Percentiles rank a stretch among this genome's conserved stretches.
phyloP scores from a whole-genome alignment of 2,329 filamentous ascomycete genomes.

The Salinomyces thailandicus region DNA sequence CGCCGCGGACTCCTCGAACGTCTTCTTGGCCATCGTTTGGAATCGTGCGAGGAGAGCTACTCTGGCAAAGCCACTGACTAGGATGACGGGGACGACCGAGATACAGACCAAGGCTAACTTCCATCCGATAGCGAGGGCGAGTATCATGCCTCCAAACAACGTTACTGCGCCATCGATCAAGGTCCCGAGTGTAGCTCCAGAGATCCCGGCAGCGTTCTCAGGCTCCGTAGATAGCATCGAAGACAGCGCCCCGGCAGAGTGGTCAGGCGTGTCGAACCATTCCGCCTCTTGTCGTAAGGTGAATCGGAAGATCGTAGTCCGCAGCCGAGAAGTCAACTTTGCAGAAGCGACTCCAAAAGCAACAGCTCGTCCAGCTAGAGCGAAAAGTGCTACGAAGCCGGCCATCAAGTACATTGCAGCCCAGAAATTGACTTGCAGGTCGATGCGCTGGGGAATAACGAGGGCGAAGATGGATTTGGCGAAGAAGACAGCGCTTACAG shows the following conservation, averaged over 20 bases:
- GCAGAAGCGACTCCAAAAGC: background rate
- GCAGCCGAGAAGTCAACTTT: background rate
- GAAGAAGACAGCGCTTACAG: background rate
- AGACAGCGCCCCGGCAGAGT: slow-evolving; percentile 33
- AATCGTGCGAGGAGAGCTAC: background rate
- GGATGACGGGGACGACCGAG: slow-evolving; percentile 36
- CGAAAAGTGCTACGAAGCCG: background rate
- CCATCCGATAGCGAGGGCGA: slow-evolving; percentile 40
- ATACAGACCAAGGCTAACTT: slow-evolving; percentile 39
- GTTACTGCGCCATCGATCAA: slow-evolving; percentile 33
- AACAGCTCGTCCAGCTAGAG: background rate
- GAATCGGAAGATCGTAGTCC: slow-evolving; percentile 56
- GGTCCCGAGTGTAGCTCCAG: slow-evolving; percentile 37
- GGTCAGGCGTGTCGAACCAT: slow-evolving; percentile 62
- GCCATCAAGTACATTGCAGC: background rate
- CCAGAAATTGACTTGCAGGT: background rate
- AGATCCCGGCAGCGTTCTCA: slow-evolving; percentile 46
- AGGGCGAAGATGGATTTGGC: background rate
- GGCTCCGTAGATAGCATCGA: slow-evolving; percentile 36
- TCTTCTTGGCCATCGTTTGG: slow-evolving; percentile 29
- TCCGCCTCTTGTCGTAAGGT: slow-evolving; percentile 83
- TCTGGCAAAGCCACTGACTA: slow-evolving; percentile 32
- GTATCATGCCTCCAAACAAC: slow-evolving; percentile 35
- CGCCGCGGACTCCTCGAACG: slow-evolving; percentile 17
- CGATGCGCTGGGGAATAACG: background rate